Conservation (phyloP, 306 rosid genomes). For the Lathyrus aphaca region DNA sequence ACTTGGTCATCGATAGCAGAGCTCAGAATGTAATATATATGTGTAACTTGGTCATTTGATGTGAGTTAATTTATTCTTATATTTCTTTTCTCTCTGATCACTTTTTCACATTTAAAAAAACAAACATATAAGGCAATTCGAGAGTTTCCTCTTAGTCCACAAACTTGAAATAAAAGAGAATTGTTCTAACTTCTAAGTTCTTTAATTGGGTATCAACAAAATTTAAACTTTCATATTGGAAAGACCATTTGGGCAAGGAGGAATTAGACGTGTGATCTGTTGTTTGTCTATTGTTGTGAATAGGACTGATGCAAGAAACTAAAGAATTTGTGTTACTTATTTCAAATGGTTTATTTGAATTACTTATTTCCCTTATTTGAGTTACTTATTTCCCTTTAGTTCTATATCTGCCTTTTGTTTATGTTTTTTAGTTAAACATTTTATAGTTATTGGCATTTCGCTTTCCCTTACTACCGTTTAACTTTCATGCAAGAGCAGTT, state of each 20-base stretch:
- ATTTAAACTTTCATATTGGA: background rate
- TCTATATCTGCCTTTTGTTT: too few species aligned
- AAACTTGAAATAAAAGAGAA: background rate
- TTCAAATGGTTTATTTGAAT: too few species aligned
- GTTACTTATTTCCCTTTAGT: too few species aligned
- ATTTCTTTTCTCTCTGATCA: background rate
- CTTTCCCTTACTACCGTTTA: too few species aligned
- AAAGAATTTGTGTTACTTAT: too few species aligned
- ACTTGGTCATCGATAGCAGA: slow-evolving; percentile 3
- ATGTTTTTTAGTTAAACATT: too few species aligned
- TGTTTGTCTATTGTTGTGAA: background rate
- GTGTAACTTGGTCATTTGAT: slow-evolving; percentile 25
- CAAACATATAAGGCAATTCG: background rate
- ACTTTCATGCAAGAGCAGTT: too few species aligned
- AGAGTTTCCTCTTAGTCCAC: background rate
- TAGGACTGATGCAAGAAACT: too few species aligned
- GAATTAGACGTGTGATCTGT: background rate
- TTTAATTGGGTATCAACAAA: background rate
- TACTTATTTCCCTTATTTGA: too few species aligned
- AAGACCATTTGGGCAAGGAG: background rate
- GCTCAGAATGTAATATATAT: slow-evolving; percentile 33
- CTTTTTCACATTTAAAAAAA: background rate
- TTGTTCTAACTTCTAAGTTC: background rate
- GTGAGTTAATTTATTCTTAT: background rate
- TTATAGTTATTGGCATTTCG: too few species aligned